Conservation (phyloP, 176 grass and related monocot genomes). For the Eleusine indica region DNA sequence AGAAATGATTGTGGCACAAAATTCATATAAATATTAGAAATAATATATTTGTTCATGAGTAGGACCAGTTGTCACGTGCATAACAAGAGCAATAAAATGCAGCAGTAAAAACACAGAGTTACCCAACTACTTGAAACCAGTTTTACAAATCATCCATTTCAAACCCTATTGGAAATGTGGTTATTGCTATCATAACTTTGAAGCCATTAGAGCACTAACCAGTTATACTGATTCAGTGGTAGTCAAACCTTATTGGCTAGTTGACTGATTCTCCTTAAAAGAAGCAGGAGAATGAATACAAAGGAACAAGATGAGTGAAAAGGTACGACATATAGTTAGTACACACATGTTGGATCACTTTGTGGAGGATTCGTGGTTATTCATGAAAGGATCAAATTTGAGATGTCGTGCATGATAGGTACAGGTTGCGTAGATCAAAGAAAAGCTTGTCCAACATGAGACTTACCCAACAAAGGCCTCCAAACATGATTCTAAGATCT, state of each 20-base stretch:
- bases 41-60: slow-evolving; percentile 63
- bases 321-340: background rate
- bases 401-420: background rate
- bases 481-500: background rate
- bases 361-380: background rate
- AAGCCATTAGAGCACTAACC: background rate
- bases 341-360: background rate
- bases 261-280: slow-evolving; percentile 17
- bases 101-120: background rate
- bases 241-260: background rate
- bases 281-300: background rate
- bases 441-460: background rate
- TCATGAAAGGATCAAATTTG: background rate
- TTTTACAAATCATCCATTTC: background rate
- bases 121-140: background rate
- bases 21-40: background rate
- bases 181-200: background rate
- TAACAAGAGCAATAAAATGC: slow-evolving; percentile 20
- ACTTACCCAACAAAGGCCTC: background rate
- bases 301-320: background rate
- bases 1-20: background rate
- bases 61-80: slow-evolving; percentile 87
- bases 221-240: background rate
- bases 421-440: background rate
- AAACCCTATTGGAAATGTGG: background rate